phyloP scores from a whole-genome alignment of 768 basidiomycete genomes.

The Agaricus blazei region DNA sequence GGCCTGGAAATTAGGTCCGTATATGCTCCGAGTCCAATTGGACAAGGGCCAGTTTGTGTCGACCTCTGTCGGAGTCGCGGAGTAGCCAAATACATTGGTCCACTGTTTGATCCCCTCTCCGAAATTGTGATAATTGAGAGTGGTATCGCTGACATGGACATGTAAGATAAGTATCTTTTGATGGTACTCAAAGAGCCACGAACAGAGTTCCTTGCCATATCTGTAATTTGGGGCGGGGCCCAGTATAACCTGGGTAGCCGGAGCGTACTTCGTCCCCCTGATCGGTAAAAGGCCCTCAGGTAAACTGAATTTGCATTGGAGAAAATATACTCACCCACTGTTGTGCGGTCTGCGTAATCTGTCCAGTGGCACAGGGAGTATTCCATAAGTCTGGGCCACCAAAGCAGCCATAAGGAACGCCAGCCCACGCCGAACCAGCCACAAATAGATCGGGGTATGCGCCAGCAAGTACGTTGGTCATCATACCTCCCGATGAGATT shows the following conservation, averaged over 20 bases:
- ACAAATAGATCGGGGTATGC: conserved; percentile 51
- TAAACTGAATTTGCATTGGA: not conserved
- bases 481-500: conserved; percentile 52
- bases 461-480: conserved; percentile 52
- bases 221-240: conserved; percentile 44
- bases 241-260: conserved; percentile 50
- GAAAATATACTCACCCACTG: conserved; percentile 36
- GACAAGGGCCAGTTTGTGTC: conserved; percentile 35
- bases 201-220: conserved; percentile 50
- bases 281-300: not conserved
- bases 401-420: conserved; percentile 53
- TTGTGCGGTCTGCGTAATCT: conserved; percentile 35
- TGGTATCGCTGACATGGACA: conserved; percentile 36
- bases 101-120: conserved; percentile 49
- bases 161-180: not conserved
- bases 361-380: conserved; percentile 38
- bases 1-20: conserved; percentile 46
- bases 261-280: conserved; percentile 39
- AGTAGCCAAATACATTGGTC: conserved; percentile 49
- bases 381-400: conserved; percentile 45
- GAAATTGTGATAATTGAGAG: conserved; percentile 46
- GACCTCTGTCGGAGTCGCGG: conserved; percentile 32
- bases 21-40: conserved; percentile 43
- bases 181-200: not conserved
- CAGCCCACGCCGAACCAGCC: conserved; percentile 44